Base-by-base conservation (phyloP, 495 filamentous ascomycete species). In the Trichoderma virens region DNA sequence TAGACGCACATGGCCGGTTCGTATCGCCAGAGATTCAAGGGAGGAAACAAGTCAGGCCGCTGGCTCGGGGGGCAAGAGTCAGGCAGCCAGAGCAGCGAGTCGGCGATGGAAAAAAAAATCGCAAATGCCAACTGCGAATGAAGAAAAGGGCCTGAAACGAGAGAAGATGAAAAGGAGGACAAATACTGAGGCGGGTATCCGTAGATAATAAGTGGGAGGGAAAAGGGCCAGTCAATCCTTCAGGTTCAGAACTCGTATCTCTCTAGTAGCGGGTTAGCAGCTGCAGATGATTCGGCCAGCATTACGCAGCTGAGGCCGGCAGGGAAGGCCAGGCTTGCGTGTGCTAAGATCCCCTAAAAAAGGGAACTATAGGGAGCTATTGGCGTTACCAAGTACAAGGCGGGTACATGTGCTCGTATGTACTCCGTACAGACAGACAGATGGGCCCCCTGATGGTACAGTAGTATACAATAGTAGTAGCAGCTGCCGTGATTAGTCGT, bases 81-180 rank as follows among this genome's bases (percentile, higher is more conserved):
- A 11, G 38, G 38, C 45, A 20, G 43, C 30, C 30, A 51, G 54
- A 28, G n/a, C 51, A 56, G 16, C 25, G 8, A 56, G 23, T 56
- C 23, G 51, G 51, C 27, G 51, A 13, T 28, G 43, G 18, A 27
- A 25, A 56, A 31, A 9, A 51, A 38, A 38, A 38, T n/a, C n/a
- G n/a, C n/a, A n/a, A n/a, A n/a, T 8, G 16, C 9, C 35, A 39
- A 18, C 14, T 3, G 18, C 9, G 13, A 30, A 61, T 11, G 35
- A 59, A 23, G 59, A 61, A 20, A 47, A 43, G 54, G 14, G n/a
- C 6, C 38, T 25, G 51, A 56, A 56, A 56, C 51, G 11, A 28
- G 25, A 56, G 51, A 56, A 16, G 51, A 56, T 14, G 51, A 30
- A 56, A 64, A 64, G 54, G 51, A 38, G n/a, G 51, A 28, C 18